phyloP scores from a whole-genome alignment of 345 rosid genomes.

The Gossypium anomalum region DNA sequence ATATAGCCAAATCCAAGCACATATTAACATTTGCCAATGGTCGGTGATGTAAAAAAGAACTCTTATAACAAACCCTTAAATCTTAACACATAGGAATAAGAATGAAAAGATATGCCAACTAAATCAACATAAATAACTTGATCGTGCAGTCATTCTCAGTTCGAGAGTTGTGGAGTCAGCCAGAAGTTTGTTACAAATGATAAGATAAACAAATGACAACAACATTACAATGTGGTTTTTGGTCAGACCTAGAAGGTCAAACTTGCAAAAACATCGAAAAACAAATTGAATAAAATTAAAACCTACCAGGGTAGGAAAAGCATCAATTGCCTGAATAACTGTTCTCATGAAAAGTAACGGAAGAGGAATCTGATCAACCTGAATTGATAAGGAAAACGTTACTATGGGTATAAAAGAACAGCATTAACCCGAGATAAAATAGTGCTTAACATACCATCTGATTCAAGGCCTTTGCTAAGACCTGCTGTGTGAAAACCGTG shows the following conservation, averaged over 20 bases:
- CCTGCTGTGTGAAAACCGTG: constrained; percentile 93
- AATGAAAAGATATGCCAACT: neutral
- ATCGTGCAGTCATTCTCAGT: neutral
- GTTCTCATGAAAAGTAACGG: constrained; percentile 98
- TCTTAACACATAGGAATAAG: neutral
- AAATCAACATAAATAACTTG: neutral
- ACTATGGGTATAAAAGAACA: constrained; percentile 11
- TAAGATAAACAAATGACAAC: neutral
- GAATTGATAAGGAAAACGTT: constrained; percentile 27
- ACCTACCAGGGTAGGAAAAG: constrained; percentile 87
- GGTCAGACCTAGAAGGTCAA: neutral
- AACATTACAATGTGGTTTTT: neutral
- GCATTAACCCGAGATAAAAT: neutral
- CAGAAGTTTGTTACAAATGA: neutral
- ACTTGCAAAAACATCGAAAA: neutral
- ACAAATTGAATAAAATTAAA: neutral
- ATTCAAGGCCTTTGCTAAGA: constrained; percentile 87
- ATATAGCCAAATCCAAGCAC: neutral
- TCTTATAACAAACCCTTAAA: neutral
- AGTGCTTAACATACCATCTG: constrained; percentile 63
- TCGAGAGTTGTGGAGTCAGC: neutral
- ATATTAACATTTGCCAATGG: neutral
- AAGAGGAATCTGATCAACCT: constrained; percentile 90
- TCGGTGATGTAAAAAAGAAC: neutral
- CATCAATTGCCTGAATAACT: constrained; percentile 97